A percentile compares a stretch with the other conserved stretches of the same genome.
Conservation (phyloP, 2,329 filamentous ascomycete species). For the Dothidotthia symphoricarpi region DNA sequence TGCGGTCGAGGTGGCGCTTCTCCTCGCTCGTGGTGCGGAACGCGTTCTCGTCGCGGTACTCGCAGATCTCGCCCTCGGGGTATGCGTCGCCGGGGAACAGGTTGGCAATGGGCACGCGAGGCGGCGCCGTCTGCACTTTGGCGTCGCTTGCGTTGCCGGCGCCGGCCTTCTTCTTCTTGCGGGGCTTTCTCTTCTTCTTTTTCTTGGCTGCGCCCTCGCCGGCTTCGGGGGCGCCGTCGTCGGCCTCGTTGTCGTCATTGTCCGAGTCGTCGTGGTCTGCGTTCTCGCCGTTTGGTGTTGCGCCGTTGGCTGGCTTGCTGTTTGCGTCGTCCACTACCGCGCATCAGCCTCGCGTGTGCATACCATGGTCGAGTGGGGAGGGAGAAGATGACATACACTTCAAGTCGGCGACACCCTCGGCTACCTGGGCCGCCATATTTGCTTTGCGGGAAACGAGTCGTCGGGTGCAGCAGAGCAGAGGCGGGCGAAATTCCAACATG, state of each 20-base stretch:
- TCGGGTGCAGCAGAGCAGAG: slow-evolving; percentile 5
- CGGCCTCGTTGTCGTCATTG: slow-evolving; percentile 55
- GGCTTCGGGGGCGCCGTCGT: slow-evolving; percentile 43
- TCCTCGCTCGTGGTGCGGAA: slow-evolving; percentile 81
- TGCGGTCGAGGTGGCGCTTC: slow-evolving; percentile 76
- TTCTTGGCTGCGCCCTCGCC: slow-evolving; percentile 58
- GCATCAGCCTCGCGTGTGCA: slow-evolving; percentile 8
- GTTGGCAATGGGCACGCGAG: slow-evolving; percentile 69
- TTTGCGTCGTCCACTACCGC: slow-evolving; percentile 39
- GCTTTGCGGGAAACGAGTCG: slow-evolving; percentile 4
- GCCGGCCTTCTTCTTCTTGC: slow-evolving; percentile 63
- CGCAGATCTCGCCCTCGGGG: slow-evolving; percentile 73
- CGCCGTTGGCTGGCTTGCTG: slow-evolving; percentile 31
- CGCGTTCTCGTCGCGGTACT: slow-evolving; percentile 74
- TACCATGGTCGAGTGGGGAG: too few species aligned
- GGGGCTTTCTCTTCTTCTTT: slow-evolving; percentile 81
- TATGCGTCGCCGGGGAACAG: slow-evolving; percentile 72
- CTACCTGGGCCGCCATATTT: slow-evolving; percentile 42
- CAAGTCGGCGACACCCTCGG: slow-evolving; percentile 39
- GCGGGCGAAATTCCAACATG: slow-evolving; percentile 13
- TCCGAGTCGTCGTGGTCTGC: slow-evolving; percentile 56
- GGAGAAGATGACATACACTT: slow-evolving; percentile 43
- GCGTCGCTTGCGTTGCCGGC: slow-evolving; percentile 49
- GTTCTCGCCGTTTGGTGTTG: slow-evolving; percentile 39
- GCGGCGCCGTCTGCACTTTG: slow-evolving; percentile 73